Percentiles rank a stretch among this genome's conserved stretches.
These are phyloP conservation scores for Serendipita sp. DNA, from an alignment of 768 basidiomycete species.

Conservation along the genomic window DNA sequence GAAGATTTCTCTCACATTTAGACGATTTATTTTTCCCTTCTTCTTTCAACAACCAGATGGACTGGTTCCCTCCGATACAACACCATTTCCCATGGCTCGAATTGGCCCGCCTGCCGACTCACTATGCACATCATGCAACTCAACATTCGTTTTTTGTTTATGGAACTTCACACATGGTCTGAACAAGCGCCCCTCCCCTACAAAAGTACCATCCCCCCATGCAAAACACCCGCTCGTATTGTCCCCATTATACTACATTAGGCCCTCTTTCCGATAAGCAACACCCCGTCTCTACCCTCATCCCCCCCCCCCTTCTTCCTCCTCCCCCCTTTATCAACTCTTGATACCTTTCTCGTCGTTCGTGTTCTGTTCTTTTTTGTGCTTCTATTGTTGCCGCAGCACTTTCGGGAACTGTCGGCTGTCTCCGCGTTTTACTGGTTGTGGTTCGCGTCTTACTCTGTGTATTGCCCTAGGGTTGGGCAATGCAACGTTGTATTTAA, in stretches of 20 bases:
- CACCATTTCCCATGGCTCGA: too few species aligned
- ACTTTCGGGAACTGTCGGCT: neutral
- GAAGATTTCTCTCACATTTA: too few species aligned
- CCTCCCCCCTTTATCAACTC: constrained; percentile 65
- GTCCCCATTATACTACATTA: neutral
- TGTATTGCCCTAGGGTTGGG: constrained; percentile 3
- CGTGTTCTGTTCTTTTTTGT: too few species aligned
- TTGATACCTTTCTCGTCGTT: too few species aligned
- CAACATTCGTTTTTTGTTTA: neutral
- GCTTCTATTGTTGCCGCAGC: too few species aligned
- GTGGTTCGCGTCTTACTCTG: neutral
- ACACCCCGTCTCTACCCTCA: too few species aligned
- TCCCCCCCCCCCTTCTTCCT: constrained; percentile 12
- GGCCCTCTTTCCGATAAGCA: too few species aligned
- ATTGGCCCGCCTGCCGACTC: neutral
- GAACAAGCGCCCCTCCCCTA: too few species aligned
- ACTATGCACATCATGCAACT: neutral
- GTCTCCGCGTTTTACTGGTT: neutral
- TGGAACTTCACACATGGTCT: neutral
- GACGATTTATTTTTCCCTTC: too few species aligned
- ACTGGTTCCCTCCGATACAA: too few species aligned
- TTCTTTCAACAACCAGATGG: too few species aligned
- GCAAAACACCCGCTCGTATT: neutral
- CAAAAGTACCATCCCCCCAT: too few species aligned
- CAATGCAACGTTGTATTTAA: constrained; percentile 1